Percentiles rank a stretch among this genome's conserved stretches.
Conservation (phyloP, 176 grass and related monocot species). For the Avena eriantha region DNA sequence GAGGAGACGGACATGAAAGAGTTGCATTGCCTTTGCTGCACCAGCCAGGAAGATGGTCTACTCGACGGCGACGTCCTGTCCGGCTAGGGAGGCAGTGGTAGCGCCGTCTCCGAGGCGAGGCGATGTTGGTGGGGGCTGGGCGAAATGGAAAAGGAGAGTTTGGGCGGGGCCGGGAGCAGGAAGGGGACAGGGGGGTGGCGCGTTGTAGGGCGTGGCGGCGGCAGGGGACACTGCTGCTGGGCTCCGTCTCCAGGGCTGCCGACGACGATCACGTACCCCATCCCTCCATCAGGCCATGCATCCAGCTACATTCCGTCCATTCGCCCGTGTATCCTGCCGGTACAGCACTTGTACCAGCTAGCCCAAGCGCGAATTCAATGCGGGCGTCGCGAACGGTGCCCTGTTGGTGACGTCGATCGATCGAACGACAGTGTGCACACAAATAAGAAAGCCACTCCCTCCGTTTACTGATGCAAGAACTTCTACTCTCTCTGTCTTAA, state of each 20-base stretch:
- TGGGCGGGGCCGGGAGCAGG: not conserved
- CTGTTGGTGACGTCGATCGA: not conserved
- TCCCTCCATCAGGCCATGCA: not conserved
- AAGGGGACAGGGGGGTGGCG: conserved; percentile 23
- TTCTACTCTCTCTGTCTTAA: too few species aligned
- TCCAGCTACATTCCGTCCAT: not conserved
- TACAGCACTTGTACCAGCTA: not conserved
- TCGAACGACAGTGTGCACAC: too few species aligned
- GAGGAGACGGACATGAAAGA: too few species aligned
- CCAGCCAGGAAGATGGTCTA: too few species aligned
- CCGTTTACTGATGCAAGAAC: too few species aligned
- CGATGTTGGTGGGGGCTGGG: not conserved
- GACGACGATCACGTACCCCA: conserved; percentile 16
- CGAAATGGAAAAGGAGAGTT: not conserved
- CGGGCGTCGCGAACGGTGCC: not conserved
- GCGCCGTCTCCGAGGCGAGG: not conserved
- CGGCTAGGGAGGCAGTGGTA: too few species aligned
- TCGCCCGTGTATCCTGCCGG: not conserved
- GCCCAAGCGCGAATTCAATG: not conserved
- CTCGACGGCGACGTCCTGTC: too few species aligned
- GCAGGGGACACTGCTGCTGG: conserved; percentile 10
- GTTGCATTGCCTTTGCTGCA: too few species aligned
- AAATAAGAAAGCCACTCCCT: too few species aligned
- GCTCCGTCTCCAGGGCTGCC: not conserved
- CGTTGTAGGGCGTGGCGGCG: conserved; percentile 39